Conservation (phyloP, 306 rosid genomes). For the Begonia fuchsioides region DNA sequence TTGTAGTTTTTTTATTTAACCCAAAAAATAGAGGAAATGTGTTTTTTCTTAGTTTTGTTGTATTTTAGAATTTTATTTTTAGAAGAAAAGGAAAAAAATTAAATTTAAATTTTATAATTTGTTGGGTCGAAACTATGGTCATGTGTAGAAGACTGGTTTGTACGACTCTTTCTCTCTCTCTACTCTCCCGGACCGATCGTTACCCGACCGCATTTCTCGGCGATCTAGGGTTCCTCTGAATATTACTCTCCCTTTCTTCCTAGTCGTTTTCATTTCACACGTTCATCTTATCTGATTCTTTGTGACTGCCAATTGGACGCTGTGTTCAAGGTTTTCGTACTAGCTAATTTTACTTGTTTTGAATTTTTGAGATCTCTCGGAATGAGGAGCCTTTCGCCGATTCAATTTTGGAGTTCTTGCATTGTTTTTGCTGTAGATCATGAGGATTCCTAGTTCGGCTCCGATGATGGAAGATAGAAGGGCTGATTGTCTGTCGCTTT, state of each 20-base stretch:
- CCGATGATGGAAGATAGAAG: conserved; percentile 52
- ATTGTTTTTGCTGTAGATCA: conserved; percentile 11
- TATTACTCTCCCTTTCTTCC: neutral
- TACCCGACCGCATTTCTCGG: conserved; percentile 3
- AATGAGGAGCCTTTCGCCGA: neutral
- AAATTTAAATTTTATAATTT: too few relatives aligned
- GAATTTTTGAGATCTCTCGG: neutral
- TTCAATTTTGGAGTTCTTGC: neutral
- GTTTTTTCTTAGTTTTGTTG: too few relatives aligned
- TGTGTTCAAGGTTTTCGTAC: too few relatives aligned
- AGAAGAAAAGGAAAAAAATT: too few relatives aligned
- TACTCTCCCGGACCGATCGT: neutral
- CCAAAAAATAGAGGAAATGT: too few relatives aligned
- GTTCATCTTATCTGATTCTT: conserved; percentile 3
- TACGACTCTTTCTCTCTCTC: too few relatives aligned
- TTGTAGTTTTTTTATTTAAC: too few relatives aligned
- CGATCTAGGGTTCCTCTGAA: conserved; percentile 16
- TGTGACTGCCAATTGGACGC: too few relatives aligned
- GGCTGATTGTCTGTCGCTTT: conserved; percentile 44
- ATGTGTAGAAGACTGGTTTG: too few relatives aligned
- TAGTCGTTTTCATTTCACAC: neutral
- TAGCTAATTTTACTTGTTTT: conserved; percentile 5
- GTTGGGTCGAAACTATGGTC: too few relatives aligned
- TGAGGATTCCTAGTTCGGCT: conserved; percentile 73
- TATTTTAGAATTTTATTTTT: too few relatives aligned